Base-by-base conservation (phyloP, 2,329 filamentous ascomycete genomes). In the Colletotrichum siamense region DNA sequence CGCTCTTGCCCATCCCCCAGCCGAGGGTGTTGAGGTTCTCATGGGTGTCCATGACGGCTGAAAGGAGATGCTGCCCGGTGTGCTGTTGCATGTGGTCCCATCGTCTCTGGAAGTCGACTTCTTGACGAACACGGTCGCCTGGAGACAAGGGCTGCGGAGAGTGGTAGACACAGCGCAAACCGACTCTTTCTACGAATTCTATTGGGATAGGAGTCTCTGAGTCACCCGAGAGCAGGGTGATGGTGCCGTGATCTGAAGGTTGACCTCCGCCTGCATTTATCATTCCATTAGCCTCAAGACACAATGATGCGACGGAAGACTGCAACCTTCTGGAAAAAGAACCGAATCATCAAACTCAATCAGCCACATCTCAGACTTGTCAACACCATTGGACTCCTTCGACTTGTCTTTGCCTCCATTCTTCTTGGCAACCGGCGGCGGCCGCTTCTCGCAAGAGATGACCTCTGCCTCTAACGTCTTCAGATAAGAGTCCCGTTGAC, bases 21-120 rank as follows among this genome's bases (percentile, higher is more conserved):
- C 82, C 82, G 0, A 83, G 73, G 0, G 82, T 83, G 3, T 79
- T 79, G 2, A 83, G 78, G 8, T 75, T 74, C 1, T 81, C 77
- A 18, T 73, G 70, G 0, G 77, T 80, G 49, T 81, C 77, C 82
- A 83, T 82, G 5, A 83, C 71, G 1, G 82, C 82, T 0, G 82
- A 83, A 3, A 83, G 77, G 3, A 83, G 79, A 36, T 83, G 82
- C 9, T 83, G 82, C 1, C 82, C 82, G 0, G 82, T 83, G 24
- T 83, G 82, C 8, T 83, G 82, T 15, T 83, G 82, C 82, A 83
- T 83, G 13, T 83, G 82, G 62, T 83, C 80, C 81, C 82, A 83
- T n/a, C 82, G 79, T 0, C 82, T 81, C 7, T 71, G 32, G 71
- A 79, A 82, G 28, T 83, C 79, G 4, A 83, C 75, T 13, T 81